Percentiles rank a stretch among this genome's conserved stretches.
Evolutionary conservation across 2,329 filamentous ascomycete species (phyloP).

Genomic region (Diplocarpon mali): DNA sequence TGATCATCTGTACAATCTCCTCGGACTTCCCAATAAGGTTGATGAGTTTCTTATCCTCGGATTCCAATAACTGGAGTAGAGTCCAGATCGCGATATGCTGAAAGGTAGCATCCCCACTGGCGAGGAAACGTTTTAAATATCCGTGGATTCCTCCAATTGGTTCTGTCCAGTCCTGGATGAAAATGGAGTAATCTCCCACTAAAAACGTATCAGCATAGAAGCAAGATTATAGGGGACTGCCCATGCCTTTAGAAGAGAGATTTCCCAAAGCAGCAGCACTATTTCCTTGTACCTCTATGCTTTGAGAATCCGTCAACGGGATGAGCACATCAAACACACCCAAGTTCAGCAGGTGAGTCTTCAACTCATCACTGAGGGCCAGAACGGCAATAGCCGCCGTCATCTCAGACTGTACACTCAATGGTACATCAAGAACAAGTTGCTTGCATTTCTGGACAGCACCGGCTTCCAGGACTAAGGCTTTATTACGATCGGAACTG

Average conservation of each 20-base stretch:
- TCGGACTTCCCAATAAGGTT: constrained; percentile 80
- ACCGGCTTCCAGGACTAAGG: constrained; percentile 89
- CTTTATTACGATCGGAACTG: constrained; percentile 95
- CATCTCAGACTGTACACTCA: constrained; percentile 97
- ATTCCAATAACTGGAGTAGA: constrained; percentile 86
- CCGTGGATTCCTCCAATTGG: constrained; percentile 92
- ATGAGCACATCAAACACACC: constrained; percentile 96
- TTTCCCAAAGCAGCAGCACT: constrained; percentile 94
- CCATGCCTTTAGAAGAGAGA: constrained; percentile 84
- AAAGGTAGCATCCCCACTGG: constrained; percentile 91
- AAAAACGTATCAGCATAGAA: constrained; percentile 23
- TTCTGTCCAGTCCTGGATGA: constrained; percentile 86
- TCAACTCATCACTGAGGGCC: constrained; percentile 89
- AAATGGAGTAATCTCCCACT: constrained; percentile 96
- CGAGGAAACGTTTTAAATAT: constrained; percentile 85
- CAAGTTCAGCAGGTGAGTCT: constrained; percentile 77
- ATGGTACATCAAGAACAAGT: constrained; percentile 80
- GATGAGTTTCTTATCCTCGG: constrained; percentile 82
- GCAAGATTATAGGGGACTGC: neutral
- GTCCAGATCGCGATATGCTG: constrained; percentile 99
- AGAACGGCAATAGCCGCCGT: constrained; percentile 97
- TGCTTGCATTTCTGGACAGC: constrained; percentile 99
- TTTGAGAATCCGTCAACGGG: constrained; percentile 85
- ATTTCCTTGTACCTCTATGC: constrained; percentile 96
- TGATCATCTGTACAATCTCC: constrained; percentile 86